Evolutionary conservation across 169 alveolate species (phyloP).

Genomic region (Eimeria brunetti): DNA sequence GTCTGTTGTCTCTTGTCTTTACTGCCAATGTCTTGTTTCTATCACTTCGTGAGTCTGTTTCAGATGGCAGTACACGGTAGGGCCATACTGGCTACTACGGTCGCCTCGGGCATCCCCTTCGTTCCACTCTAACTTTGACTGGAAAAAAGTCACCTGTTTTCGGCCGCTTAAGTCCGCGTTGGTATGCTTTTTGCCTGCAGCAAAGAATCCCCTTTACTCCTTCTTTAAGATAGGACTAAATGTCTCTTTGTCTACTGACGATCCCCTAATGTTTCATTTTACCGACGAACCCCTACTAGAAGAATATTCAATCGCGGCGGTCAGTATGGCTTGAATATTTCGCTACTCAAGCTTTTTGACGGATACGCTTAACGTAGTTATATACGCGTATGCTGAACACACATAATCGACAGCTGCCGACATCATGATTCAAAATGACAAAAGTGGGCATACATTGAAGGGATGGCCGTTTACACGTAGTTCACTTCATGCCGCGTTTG

Average conservation of each 20-base stretch:
- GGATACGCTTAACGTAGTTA: background rate
- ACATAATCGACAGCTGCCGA: background rate
- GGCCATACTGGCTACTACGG: background rate
- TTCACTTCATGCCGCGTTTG: background rate
- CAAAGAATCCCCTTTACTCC: slow-evolving; percentile 92
- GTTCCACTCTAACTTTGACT: background rate
- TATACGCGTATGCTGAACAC: background rate
- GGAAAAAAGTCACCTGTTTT: background rate
- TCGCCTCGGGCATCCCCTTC: background rate
- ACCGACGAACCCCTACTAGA: slow-evolving; percentile 96
- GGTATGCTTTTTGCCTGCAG: slow-evolving; percentile 80
- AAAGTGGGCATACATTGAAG: background rate
- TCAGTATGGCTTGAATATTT: slow-evolving; percentile 28
- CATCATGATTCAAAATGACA: background rate
- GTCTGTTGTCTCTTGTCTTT: background rate
- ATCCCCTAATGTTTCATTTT: slow-evolving; percentile 95
- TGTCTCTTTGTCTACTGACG: slow-evolving; percentile 96
- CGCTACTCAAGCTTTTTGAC: background rate
- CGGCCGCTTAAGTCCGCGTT: background rate
- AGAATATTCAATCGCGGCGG: slow-evolving; percentile 94
- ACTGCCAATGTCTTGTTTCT: background rate
- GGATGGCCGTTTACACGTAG: background rate
- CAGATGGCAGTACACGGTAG: background rate
- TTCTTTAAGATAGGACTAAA: slow-evolving; percentile 94
- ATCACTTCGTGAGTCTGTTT: background rate